phyloP scores from a whole-genome alignment of 139 green algal species.

The Helicosporidium sp. region DNA sequence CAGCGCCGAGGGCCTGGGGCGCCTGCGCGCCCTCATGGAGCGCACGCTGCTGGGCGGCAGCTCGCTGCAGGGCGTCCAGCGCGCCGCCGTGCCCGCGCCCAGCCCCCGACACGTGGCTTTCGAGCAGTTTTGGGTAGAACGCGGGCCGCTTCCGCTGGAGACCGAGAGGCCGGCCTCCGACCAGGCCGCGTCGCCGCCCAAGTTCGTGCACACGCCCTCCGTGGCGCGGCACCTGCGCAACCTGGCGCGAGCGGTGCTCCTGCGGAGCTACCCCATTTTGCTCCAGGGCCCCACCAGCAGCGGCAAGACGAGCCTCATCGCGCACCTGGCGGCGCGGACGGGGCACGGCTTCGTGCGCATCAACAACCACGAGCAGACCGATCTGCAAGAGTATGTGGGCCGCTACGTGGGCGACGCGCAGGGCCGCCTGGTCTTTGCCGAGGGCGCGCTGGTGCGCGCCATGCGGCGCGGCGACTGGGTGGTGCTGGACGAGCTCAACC shows the following conservation, averaged over 20 bases:
- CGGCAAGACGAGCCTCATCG: conserved; percentile 91
- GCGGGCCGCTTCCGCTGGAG: conserved; percentile 32
- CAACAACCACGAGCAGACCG: conserved; percentile 99
- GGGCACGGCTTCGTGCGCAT: conserved; percentile 85
- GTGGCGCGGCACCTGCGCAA: conserved; percentile 66
- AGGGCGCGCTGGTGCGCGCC: conserved; percentile 82
- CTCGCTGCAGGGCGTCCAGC: conserved; percentile 27
- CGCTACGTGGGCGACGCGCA: conserved; percentile 55
- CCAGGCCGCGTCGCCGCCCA: conserved; percentile 22
- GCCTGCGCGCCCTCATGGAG: conserved; percentile 50
- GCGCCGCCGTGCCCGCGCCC: conserved; percentile 15
- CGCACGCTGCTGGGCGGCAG: conserved; percentile 34
- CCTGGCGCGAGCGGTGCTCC: conserved; percentile 69
- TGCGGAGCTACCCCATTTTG: conserved; percentile 65
- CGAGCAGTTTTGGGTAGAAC: conserved; percentile 86
- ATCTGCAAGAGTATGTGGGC: conserved; percentile 96
- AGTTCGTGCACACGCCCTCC: conserved; percentile 70
- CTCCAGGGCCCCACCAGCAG: conserved; percentile 87
- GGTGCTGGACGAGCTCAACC: conserved; percentile 96
- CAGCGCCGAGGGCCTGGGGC: conserved; percentile 13
- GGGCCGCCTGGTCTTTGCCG: conserved; percentile 63
- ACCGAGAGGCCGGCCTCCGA: background rate
- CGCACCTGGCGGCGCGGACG: conserved; percentile 74
- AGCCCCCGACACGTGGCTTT: conserved; percentile 52
- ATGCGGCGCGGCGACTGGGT: conserved; percentile 80